Evolutionary conservation across 768 basidiomycete species (phyloP).

Genomic region (Amanita rubescens): DNA sequence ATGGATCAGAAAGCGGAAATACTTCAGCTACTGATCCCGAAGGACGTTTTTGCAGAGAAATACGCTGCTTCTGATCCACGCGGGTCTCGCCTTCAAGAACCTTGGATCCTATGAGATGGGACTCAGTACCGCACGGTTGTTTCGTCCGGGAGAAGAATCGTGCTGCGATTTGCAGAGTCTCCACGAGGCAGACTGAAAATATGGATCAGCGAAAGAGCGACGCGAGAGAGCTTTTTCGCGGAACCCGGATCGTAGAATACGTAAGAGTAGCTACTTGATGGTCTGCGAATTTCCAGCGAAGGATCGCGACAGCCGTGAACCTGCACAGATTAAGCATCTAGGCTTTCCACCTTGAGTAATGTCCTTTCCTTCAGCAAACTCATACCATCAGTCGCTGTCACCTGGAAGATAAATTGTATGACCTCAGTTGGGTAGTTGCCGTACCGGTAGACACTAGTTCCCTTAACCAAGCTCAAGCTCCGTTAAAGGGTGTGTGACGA

Average conservation of each 20-base stretch:
- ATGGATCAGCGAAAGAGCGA: constrained; percentile 1
- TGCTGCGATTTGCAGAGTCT: neutral
- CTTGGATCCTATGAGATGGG: neutral
- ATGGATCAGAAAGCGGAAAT: neutral
- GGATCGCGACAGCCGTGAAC: constrained; percentile 6
- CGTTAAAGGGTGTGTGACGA: too few species aligned
- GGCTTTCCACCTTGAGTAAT: neutral
- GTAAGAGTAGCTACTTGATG: constrained; percentile 1
- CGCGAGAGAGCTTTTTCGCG: neutral
- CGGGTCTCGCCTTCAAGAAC: neutral
- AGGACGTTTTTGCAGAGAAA: neutral
- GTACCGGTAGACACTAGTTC: too few species aligned
- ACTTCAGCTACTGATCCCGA: neutral
- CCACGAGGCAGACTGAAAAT: neutral
- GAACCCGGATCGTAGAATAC: neutral
- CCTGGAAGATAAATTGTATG: neutral
- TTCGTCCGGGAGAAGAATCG: neutral
- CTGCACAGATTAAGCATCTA: neutral
- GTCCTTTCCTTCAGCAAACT: neutral
- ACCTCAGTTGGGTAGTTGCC: too few species aligned
- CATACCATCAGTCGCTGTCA: neutral
- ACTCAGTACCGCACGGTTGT: too few species aligned
- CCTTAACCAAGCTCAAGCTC: too few species aligned
- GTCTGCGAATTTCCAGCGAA: neutral
- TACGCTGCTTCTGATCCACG: neutral